Evolutionary conservation across 116 monocot species (phyloP).

Genomic region (Zostera marina): DNA sequence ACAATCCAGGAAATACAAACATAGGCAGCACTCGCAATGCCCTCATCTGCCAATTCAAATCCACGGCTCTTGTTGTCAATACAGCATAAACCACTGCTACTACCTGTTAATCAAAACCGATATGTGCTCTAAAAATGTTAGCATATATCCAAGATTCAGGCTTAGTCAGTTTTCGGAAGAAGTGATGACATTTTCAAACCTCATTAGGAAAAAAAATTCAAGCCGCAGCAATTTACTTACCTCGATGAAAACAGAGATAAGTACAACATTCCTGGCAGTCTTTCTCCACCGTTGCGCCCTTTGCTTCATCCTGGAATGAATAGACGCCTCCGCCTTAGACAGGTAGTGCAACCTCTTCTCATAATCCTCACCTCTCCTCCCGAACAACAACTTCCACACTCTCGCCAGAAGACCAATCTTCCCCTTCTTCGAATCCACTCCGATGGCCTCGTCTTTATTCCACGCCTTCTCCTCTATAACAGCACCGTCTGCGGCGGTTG

Average conservation of each 20-base stretch:
- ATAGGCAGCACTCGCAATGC: conserved; percentile 51
- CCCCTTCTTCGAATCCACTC: conserved; percentile 5
- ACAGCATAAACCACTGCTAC: conserved; percentile 53
- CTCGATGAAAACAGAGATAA: conserved; percentile 30
- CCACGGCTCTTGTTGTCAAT: conserved; percentile 33
- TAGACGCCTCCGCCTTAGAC: conserved; percentile 70
- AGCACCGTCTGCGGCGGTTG: not conserved
- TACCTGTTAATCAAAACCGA: conserved; percentile 20
- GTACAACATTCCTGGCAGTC: conserved; percentile 39
- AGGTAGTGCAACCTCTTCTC: conserved; percentile 64
- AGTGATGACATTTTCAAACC: no score
- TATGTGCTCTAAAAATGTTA: not conserved
- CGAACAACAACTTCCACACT: conserved; percentile 55
- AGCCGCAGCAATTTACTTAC: conserved; percentile 8
- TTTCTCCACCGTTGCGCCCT: conserved; percentile 40
- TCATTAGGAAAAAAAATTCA: not conserved
- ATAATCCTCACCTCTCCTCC: conserved; percentile 48
- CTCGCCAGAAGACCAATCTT: conserved; percentile 18
- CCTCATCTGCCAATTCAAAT: conserved; percentile 53
- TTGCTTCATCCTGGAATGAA: conserved; percentile 49
- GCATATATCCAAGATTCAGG: not conserved
- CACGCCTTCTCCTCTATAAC: not conserved
- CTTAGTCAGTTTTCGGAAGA: no score
- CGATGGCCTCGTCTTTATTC: not conserved
- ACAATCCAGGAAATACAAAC: conserved; percentile 44